Percentiles rank a stretch among this genome's conserved stretches.
Conservation (phyloP, 208 protist species). For the Trypanosoma vivax region DNA sequence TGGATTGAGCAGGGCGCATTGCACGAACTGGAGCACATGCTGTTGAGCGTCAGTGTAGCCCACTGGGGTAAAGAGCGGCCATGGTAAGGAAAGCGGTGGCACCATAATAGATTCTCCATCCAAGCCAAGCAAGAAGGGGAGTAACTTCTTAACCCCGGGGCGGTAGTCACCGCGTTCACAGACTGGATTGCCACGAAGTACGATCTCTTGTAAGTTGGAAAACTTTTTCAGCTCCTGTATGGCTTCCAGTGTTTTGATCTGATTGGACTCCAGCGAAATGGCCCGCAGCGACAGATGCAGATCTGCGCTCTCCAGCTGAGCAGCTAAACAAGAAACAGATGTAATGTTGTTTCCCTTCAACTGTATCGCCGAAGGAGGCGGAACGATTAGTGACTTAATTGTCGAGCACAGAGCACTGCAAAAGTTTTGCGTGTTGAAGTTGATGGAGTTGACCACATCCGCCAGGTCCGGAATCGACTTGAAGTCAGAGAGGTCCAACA, state of each 20-base stretch:
- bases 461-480: constrained; percentile 40
- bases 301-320: constrained; percentile 49
- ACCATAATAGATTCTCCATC: constrained; percentile 42
- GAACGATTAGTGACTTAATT: constrained; percentile 55
- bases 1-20: constrained; percentile 37
- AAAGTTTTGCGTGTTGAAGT: constrained; percentile 81
- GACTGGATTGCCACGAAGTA: constrained; percentile 64
- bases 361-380: constrained; percentile 50
- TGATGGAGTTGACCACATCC: constrained; percentile 50
- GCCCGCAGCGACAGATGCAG: constrained; percentile 53
- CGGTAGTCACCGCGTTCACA: constrained; percentile 46
- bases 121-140: constrained; percentile 65
- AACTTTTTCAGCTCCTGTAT: constrained; percentile 57
- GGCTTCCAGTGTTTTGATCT: constrained; percentile 37
- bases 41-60: constrained; percentile 23
- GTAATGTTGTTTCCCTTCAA: constrained; percentile 64
- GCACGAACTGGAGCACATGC: constrained; percentile 66
- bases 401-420: constrained; percentile 68
- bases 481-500: constrained; percentile 62
- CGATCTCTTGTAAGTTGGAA: constrained; percentile 49
- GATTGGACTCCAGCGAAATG: constrained; percentile 61
- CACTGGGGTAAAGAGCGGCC: constrained; percentile 42
- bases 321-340: constrained; percentile 44
- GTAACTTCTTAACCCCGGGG: constrained; percentile 32
- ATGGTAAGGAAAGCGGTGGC: constrained; percentile 62